These are phyloP conservation scores for Mediolabrus comicus DNA, from an alignment of 108 stramenopile genomes.

Conservation along the genomic window DNA sequence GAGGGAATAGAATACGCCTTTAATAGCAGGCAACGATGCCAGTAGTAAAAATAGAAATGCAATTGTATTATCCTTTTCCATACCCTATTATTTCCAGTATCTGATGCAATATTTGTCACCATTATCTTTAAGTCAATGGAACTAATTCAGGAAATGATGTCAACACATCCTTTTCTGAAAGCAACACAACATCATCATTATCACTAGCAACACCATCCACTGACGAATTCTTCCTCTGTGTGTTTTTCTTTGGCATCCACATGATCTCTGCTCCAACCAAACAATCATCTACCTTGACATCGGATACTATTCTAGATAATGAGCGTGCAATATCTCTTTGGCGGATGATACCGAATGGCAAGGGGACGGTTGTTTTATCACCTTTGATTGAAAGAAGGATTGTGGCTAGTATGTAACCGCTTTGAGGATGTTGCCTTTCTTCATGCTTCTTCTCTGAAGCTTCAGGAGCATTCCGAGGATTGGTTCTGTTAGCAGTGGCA, in stretches of 20 bases:
- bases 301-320: constrained; percentile 62
- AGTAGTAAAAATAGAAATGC: neutral
- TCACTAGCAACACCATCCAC: neutral
- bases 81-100: neutral
- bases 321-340: constrained; percentile 59
- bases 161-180: constrained; percentile 29
- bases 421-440: neutral
- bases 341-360: constrained; percentile 21
- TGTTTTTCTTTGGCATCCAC: constrained; percentile 55
- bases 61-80: neutral
- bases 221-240: neutral
- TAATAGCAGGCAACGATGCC: neutral
- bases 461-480: neutral
- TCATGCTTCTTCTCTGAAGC: neutral
- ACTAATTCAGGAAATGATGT: constrained; percentile 19
- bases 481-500: neutral
- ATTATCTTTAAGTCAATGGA: constrained; percentile 19
- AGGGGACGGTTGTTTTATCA: constrained; percentile 30
- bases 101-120: no score
- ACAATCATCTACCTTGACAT: constrained; percentile 74
- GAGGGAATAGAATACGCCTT: neutral
- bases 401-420: constrained; percentile 25
- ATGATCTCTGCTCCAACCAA: constrained; percentile 73
- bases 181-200: neutral
- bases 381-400: constrained; percentile 42